Percentiles rank a stretch among this genome's conserved stretches.
phyloP scores from a whole-genome alignment of 139 green algal genomes.

The Coelastrella sp. region DNA sequence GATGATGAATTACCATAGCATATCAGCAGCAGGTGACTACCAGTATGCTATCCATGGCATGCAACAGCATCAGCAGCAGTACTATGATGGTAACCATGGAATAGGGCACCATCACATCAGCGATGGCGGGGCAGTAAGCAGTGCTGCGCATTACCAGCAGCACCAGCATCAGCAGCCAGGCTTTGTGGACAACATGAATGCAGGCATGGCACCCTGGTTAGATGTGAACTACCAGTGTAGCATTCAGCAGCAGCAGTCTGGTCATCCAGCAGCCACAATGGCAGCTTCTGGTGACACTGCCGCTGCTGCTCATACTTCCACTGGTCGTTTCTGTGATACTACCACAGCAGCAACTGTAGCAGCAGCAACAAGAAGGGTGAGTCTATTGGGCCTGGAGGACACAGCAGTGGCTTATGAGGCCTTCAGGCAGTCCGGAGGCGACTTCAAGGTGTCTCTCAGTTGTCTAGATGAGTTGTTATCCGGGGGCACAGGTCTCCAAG shows the following conservation, averaged over 20 bases:
- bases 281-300: not conserved
- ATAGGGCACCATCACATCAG: not conserved
- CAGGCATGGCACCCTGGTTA: not conserved
- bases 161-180: not conserved
- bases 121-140: not conserved
- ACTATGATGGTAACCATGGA: not conserved
- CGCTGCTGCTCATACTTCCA: not conserved
- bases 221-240: too few species aligned
- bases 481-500: not conserved
- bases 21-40: not conserved
- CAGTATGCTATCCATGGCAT: not conserved
- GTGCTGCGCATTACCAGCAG: not conserved
- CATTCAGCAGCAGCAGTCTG: not conserved
- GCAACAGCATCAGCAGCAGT: conserved; percentile 1
- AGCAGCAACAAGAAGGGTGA: not conserved
- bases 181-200: not conserved
- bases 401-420: conserved; percentile 18
- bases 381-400: not conserved
- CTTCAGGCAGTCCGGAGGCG: not conserved
- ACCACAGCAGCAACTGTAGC: not conserved
- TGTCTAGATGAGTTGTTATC: conserved; percentile 26
- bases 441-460: conserved; percentile 33
- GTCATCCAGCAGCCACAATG: not conserved
- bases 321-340: too few species aligned
- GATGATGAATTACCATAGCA: not conserved